Percentiles rank a stretch among this genome's conserved stretches.
Conservation (phyloP, 1,284 basidiomycete genomes). For the Mrakiaceae sp. region DNA sequence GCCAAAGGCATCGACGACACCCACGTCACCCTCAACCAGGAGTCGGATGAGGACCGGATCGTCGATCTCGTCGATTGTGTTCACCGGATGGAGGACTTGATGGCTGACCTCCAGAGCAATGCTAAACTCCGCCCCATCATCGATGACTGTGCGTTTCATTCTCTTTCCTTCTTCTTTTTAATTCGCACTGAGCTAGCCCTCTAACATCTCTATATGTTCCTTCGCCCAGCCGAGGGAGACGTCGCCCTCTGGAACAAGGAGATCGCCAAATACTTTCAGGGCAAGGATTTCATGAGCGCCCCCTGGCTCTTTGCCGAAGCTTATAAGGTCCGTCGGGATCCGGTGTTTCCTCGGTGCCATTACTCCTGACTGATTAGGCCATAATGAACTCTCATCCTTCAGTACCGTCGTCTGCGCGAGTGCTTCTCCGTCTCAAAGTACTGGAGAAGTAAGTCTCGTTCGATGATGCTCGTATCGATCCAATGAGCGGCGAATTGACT, state of each 20-base stretch:
- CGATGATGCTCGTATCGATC: too few relatives aligned
- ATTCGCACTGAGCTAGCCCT: too few relatives aligned
- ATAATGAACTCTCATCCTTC: too few relatives aligned
- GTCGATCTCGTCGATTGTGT: constrained; percentile 79
- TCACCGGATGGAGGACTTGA: constrained; percentile 70
- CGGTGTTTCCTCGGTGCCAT: too few relatives aligned
- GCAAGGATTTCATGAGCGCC: constrained; percentile 68
- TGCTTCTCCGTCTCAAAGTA: constrained; percentile 54
- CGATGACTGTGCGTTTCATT: constrained; percentile 52
- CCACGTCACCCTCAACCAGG: constrained; percentile 77
- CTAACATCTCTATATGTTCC: too few relatives aligned
- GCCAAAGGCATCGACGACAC: constrained; percentile 93
- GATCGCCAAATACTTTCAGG: constrained; percentile 85
- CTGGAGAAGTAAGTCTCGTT: constrained; percentile 47
- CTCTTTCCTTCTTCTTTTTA: too few relatives aligned
- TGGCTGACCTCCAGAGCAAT: constrained; percentile 68
- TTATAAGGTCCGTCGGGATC: constrained; percentile 71
- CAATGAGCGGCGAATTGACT: too few relatives aligned
- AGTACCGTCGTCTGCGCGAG: too few relatives aligned
- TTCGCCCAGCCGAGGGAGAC: constrained; percentile 53
- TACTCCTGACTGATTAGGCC: too few relatives aligned
- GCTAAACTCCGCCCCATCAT: constrained; percentile 71
- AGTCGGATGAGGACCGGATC: constrained; percentile 69
- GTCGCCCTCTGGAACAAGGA: constrained; percentile 95
- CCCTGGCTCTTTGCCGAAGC: constrained; percentile 95